Evolutionary conservation across 2,329 filamentous ascomycete genomes (phyloP), one percentile per base, ranked within the genome.

Genomic region (Colletotrichum tabaci): DNA sequence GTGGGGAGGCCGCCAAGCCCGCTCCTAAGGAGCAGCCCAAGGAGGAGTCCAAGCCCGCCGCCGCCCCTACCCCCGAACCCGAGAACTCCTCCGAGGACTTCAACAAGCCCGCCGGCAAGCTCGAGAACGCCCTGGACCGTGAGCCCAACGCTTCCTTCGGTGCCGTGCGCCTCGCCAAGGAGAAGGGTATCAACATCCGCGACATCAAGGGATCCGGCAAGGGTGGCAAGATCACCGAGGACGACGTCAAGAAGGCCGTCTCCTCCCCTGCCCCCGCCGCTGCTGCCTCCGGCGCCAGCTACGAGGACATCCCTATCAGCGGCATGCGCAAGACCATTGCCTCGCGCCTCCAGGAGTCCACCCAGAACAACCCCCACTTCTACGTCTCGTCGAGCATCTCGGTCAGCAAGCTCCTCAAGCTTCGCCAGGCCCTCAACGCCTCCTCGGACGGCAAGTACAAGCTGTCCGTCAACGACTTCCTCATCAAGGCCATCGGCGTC

Each of bases 321-420:
- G 93, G 93, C 82, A 99, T 99, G 96, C 95, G 96, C 88, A 98
- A 98, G 91, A 95, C 94, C 76, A 99, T 99, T 82, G 96, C 96
- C 83, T 91, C 86, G 84, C 94, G 96, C 77, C 93, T 99, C 72
- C 92, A 92, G 80, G 89, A 74, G 86, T 98, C 96, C 53, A 89
- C 94, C 83, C 91, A 93, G 84, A 92, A 96, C 85, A 98, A 98
- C 89, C 96, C 96, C 73, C 96, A 98, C 89, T 99, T 97, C 91
- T 99, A 96, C 82, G 96, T 99, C 79, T 94, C 94, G 78, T 93
- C 94, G 79, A 91, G 91, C 77, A 90, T 99, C 80, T 98, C 96
- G 70, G 96, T 99, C 75, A 90, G 88, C 83, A 98, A 98, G 90
- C 93, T 99, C 60, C 87, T 98, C 79, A 98, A 98, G 89, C 95